Conservation (phyloP, 495 filamentous ascomycete genomes). For the Acidiella bohemica region DNA sequence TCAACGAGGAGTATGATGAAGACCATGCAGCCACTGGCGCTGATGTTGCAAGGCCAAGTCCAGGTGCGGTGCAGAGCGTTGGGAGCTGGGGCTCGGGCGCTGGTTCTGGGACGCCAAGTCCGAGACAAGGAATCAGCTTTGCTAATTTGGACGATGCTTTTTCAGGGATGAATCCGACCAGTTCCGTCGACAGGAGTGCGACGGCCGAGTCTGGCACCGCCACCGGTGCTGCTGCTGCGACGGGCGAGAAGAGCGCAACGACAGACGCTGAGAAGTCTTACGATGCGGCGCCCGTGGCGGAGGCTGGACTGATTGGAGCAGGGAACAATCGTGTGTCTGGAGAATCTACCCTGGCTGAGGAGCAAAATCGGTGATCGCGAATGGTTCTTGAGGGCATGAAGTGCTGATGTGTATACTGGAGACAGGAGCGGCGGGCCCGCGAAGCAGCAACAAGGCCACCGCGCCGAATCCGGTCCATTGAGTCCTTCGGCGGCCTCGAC, state of each 20-base stretch:
- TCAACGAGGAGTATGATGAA: constrained; percentile 23
- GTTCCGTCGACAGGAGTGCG: neutral
- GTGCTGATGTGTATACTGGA: too few species aligned
- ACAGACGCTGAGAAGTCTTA: neutral
- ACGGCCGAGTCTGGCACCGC: neutral
- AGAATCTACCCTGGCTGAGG: constrained; percentile 4
- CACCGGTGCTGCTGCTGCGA: neutral
- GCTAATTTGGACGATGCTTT: neutral
- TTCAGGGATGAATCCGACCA: neutral
- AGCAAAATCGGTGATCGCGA: too few species aligned
- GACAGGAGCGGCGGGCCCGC: too few species aligned
- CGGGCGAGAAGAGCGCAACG: neutral
- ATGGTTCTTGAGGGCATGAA: too few species aligned
- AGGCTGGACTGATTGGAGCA: neutral
- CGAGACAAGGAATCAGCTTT: neutral
- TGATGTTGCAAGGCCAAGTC: constrained; percentile 15
- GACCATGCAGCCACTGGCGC: constrained; percentile 20
- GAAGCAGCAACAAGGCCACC: too few species aligned
- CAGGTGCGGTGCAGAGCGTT: constrained; percentile 4
- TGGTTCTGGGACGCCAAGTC: neutral
- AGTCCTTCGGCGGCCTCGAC: too few species aligned
- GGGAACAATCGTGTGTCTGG: constrained; percentile 8
- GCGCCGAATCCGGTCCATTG: too few species aligned
- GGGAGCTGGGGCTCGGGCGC: neutral
- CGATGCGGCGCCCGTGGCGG: constrained; percentile 6